Evolutionary conservation across 768 basidiomycete genomes (phyloP).

Genomic region (Postia placenta): DNA sequence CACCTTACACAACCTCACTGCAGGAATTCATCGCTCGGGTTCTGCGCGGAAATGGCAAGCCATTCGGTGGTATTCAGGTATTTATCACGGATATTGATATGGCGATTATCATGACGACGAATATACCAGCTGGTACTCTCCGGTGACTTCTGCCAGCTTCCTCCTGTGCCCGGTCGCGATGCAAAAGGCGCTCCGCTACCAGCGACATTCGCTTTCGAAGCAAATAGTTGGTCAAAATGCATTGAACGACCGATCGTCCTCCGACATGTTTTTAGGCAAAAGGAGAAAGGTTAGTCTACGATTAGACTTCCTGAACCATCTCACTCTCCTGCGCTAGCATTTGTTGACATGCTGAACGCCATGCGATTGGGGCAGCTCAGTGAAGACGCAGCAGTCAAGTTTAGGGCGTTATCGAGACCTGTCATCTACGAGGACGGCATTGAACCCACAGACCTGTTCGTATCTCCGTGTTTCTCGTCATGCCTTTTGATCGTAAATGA

Average conservation of each 20-base stretch:
- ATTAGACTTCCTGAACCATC: not conserved
- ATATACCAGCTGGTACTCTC: not conserved
- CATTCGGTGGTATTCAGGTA: slow-evolving; percentile 88
- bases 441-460: slow-evolving; percentile 69
- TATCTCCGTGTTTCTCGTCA: not conserved
- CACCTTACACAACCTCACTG: slow-evolving; percentile 3
- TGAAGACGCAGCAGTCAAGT: slow-evolving; percentile 36
- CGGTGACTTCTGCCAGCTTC: slow-evolving; percentile 90
- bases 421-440: slow-evolving; percentile 67
- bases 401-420: slow-evolving; percentile 49
- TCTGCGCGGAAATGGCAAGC: slow-evolving; percentile 43
- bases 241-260: slow-evolving; percentile 51
- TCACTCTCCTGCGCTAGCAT: too few species aligned
- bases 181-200: slow-evolving; percentile 38
- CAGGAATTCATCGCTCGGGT: slow-evolving; percentile 60
- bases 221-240: slow-evolving; percentile 62
- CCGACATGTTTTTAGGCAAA: slow-evolving; percentile 82
- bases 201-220: slow-evolving; percentile 76
- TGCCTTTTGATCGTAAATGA: not conserved
- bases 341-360: slow-evolving; percentile 82
- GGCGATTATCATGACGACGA: too few species aligned
- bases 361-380: slow-evolving; percentile 74
- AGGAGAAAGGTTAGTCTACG: slow-evolving; percentile 58
- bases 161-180: slow-evolving; percentile 59
- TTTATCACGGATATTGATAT: too few species aligned